Evolutionary conservation across 2,329 filamentous ascomycete species (phyloP), one percentile per base, ranked within the genome.

Genomic region (Diaporthe aspalathi): DNA sequence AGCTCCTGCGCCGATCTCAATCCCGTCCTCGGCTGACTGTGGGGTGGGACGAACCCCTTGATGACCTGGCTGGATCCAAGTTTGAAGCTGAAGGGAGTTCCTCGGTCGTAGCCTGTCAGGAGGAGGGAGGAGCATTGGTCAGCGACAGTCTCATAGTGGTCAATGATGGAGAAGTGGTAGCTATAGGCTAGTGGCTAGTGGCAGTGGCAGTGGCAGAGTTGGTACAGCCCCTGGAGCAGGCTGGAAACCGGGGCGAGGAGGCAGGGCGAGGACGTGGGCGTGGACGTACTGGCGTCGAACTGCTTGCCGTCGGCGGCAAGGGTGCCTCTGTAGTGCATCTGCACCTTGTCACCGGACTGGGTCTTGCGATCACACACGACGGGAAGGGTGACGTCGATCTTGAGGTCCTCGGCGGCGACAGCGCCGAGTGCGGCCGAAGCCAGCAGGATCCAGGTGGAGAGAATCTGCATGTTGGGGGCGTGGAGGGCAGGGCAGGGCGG

Each of bases 281-380:
- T n/a, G n/a, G 12, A 83, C 85, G 69, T 79, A 88, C 89, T 91
- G 74, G 93, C 90, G 83, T 98, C 95, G 79, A 98, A 98, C 80
- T 96, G 86, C 73, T 88, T 86, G 77, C 94, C 95, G 74, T 90
- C 89, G 66, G 85, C 87, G 8, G 60, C 66, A 40, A 98, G 89
- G 1, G 92, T 96, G 76, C 95, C 95, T 70, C 89, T 89, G 86
- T 98, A 98, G 85, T 98, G 94, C 78, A 98, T 94, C 69, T 91
- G 86, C 79, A 98, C 90, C 74, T 86, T 90, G 84, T 98, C 95
- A 75, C 94, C 94, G 73, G 87, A 89, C 78, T 88, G 78, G 20
- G 90, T 93, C 85, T 93, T 95, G 82, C 94, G 91, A 65, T 90
- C 89, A 86, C 95, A 98, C 76, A 94, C 89, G 74, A 93, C 92